Base-by-base conservation (phyloP, 345 rosid genomes). In the Ceriops zippeliana region DNA sequence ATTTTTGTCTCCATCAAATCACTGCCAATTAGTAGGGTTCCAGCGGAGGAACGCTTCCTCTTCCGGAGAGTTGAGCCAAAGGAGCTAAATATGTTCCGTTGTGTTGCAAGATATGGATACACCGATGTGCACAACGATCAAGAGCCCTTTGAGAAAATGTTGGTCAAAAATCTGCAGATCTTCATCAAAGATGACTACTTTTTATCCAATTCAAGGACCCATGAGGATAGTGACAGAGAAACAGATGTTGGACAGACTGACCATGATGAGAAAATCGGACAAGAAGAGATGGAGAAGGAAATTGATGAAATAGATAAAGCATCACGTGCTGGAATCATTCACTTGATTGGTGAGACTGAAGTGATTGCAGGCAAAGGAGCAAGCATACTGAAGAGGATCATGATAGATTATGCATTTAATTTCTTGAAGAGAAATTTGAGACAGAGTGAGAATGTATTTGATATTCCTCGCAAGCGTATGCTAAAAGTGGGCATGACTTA, bases 401-500 rank as follows among this genome's bases (percentile, higher is more conserved):
- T 79, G 63, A 72, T 86, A 10, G 83, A 86, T 69, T 80, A 84
- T 51, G 80, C 76, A 0, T 85, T 74, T 52, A 76, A 63, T 73
- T 88, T 73, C 52, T 24, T 66, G 66, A 73, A 66, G 66, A 73
- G 63, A 52, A 73, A 73, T 21, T 17, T 73, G 66, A 73, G 76
- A 28, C 76, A 73, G 69, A 69, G 46, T 83, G 79, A 86, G 74
- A 78, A 84, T 38, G 57, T 86, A 79, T 49, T 52, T 83, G 80
- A 83, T 30, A 76, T 85, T 80, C 88, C 92, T 37, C 86, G 73
- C 27, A 75, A 74, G 71, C 73, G 86, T n/a, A 66, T 87, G 86
- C 85, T 87, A 13, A 85, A 87, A 68, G 88, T 87, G n/a, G 90
- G 90, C 19, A 87, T 87, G 87, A 76, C 87, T 68, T 81, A 82